These are phyloP conservation scores for Gossypium australe DNA, from an alignment of 345 rosid genomes.

Conservation along the genomic window DNA sequence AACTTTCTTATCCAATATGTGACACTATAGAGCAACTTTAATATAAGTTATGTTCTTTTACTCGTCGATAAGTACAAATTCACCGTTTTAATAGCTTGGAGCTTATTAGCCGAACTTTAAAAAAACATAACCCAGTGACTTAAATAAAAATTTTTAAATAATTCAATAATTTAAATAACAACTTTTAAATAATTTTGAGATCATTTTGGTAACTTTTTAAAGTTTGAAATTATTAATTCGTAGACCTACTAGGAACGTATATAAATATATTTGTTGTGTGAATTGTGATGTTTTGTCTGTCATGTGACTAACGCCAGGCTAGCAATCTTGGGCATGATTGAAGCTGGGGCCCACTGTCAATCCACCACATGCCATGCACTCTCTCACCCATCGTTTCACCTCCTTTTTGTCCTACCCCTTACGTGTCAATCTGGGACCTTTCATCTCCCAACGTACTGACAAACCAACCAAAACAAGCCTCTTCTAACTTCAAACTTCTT, in stretches of 20 bases:
- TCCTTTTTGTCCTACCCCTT: background rate
- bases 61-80: rapidly evolving
- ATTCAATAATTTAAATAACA: rapidly evolving
- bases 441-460: background rate
- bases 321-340: slow-evolving; percentile 52
- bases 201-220: too few species aligned
- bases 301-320: slow-evolving; percentile 55
- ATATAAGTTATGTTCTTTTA: too few species aligned
- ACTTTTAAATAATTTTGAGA: rapidly evolving
- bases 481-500: too few species aligned
- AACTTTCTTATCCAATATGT: too few species aligned
- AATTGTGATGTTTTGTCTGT: slow-evolving; percentile 31
- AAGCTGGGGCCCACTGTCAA: slow-evolving; percentile 41
- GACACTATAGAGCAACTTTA: too few species aligned
- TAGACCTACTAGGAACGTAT: too few species aligned
- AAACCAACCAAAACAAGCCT: background rate
- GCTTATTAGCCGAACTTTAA: too few species aligned
- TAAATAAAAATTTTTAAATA: too few species aligned
- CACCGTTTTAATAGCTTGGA: rapidly evolving
- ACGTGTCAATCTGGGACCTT: background rate
- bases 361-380: slow-evolving; percentile 45
- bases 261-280: too few species aligned
- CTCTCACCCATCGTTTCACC: slow-evolving; percentile 13
- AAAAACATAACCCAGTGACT: rapidly evolving
- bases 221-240: too few species aligned